Evolutionary conservation across 2,329 filamentous ascomycete genomes (phyloP).

Genomic region (Aureobasidium sp.): DNA sequence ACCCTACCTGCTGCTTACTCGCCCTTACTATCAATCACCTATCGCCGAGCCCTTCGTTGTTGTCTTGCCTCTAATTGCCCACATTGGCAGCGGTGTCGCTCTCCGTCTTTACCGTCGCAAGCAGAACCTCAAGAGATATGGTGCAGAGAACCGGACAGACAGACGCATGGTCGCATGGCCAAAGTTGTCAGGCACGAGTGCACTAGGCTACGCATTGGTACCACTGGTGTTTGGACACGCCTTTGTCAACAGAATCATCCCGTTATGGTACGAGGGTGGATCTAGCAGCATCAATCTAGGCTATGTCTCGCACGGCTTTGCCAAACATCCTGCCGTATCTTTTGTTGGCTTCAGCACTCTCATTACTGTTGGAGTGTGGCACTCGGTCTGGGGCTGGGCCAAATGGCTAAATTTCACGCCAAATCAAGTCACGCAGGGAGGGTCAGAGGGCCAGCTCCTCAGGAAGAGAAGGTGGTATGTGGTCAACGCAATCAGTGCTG

Average conservation of each 20-base stretch:
- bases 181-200: constrained; percentile 59
- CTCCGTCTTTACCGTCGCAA: constrained; percentile 68
- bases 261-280: constrained; percentile 70
- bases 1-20: constrained; percentile 79
- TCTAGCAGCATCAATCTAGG: constrained; percentile 78
- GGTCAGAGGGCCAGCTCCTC: constrained; percentile 43
- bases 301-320: constrained; percentile 81
- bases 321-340: constrained; percentile 59
- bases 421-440: constrained; percentile 44
- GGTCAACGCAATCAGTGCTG: constrained; percentile 58
- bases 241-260: constrained; percentile 67
- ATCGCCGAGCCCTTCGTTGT: constrained; percentile 75
- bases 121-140: constrained; percentile 67
- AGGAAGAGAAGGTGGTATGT: constrained; percentile 62
- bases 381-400: constrained; percentile 80
- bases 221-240: constrained; percentile 64
- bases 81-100: constrained; percentile 69
- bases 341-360: constrained; percentile 63
- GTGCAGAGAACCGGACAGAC: constrained; percentile 54
- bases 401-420: constrained; percentile 67
- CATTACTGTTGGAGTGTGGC: constrained; percentile 60
- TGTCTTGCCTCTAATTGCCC: constrained; percentile 63
- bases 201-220: constrained; percentile 64
- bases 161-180: constrained; percentile 58
- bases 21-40: constrained; percentile 84